phyloP scores from a whole-genome alignment of 2,329 filamentous ascomycete species.

The Byssochlamys sp. region DNA sequence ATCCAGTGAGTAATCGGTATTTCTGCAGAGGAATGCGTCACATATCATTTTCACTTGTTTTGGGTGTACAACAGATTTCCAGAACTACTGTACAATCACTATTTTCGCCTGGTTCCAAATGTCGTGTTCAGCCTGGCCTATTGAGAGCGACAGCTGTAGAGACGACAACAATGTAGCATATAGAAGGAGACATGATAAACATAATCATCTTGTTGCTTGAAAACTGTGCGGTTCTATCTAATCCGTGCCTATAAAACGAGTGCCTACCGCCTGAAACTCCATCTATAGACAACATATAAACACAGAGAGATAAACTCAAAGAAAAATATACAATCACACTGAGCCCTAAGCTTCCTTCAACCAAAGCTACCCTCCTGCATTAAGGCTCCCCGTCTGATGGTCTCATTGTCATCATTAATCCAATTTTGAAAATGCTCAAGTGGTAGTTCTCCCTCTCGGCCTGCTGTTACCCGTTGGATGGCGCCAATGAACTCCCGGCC shows the following conservation, averaged over 20 bases:
- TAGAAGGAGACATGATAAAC: not conserved
- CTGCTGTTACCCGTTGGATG: conserved; percentile 1
- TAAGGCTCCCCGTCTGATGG: not conserved
- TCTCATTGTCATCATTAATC: not conserved
- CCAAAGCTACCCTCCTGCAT: not conserved
- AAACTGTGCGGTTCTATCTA: not conserved
- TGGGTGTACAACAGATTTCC: too few relatives aligned
- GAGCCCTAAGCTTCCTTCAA: not conserved
- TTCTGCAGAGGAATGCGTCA: not conserved
- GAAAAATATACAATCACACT: not conserved
- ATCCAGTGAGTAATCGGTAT: not conserved
- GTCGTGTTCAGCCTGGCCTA: too few relatives aligned
- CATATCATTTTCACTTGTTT: too few relatives aligned
- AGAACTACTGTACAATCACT: too few relatives aligned
- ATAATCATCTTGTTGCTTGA: not conserved
- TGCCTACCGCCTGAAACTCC: not conserved
- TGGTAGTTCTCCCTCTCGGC: not conserved
- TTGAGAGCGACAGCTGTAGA: too few relatives aligned
- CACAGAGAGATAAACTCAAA: not conserved
- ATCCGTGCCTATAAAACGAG: not conserved
- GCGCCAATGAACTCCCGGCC: conserved; percentile 6
- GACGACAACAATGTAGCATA: not conserved
- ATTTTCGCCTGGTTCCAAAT: too few relatives aligned
- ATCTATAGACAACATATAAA: not conserved
- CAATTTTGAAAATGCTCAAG: not conserved